Conservation (phyloP, 208 protist species). For the Acanthamoeba healyi region DNA sequence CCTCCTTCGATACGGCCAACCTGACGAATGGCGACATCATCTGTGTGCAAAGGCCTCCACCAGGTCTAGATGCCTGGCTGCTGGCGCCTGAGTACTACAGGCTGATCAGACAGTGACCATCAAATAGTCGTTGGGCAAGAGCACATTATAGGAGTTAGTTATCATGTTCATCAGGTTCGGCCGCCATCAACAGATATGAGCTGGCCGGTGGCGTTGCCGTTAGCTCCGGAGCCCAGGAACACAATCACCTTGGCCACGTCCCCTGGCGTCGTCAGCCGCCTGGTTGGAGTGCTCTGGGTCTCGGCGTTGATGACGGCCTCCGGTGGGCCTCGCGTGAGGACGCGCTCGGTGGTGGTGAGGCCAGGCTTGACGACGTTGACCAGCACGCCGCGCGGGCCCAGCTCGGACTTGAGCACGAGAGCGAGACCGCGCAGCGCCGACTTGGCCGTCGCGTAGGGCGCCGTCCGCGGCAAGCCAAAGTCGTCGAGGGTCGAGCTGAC, state of each 20-base stretch:
- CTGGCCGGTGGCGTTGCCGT: conserved; percentile 33
- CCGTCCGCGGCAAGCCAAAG: background rate
- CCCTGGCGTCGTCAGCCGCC: background rate
- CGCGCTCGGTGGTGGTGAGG: background rate
- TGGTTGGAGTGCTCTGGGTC: background rate
- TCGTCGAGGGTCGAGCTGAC: background rate
- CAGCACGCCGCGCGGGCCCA: background rate
- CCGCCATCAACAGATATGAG: background rate
- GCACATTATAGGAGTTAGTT: no score
- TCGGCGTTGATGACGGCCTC: background rate
- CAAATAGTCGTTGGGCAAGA: no score
- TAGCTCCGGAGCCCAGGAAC: background rate
- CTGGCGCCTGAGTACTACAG: no score
- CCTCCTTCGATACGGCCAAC: conserved; percentile 74
- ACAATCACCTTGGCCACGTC: conserved; percentile 37
- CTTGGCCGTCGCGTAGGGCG: conserved; percentile 55
- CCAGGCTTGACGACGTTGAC: conserved; percentile 26
- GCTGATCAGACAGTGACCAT: no score
- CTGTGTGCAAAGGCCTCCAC: conserved; percentile 81
- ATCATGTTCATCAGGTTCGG: no score
- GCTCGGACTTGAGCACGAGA: background rate
- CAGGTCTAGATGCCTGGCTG: no score
- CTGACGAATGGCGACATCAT: conserved; percentile 86
- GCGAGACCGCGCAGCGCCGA: background rate
- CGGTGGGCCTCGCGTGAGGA: background rate